Evolutionary conservation across 2,329 filamentous ascomycete genomes (phyloP).

Genomic region (Celoporthe dispersa): DNA sequence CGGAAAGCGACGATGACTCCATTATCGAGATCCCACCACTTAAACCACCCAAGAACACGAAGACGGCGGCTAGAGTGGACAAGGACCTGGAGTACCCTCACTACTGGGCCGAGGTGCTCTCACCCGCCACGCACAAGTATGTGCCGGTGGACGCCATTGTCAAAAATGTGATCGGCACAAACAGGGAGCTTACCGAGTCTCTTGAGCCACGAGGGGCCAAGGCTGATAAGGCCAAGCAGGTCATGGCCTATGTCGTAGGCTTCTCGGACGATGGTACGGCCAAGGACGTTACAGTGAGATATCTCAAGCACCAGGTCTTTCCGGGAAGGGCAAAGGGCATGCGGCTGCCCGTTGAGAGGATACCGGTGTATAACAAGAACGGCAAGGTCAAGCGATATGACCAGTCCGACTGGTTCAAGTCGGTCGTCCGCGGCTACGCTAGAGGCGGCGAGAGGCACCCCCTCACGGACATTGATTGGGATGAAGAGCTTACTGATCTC

Average conservation of each 20-base stretch:
- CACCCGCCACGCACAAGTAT: conserved; percentile 77
- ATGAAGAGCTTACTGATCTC: conserved; percentile 79
- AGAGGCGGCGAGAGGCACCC: conserved; percentile 54
- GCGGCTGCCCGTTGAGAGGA: conserved; percentile 77
- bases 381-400: conserved; percentile 80
- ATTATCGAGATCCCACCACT: conserved; percentile 59
- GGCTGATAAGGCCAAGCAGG: conserved; percentile 84
- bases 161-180: conserved; percentile 70
- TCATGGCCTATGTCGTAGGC: conserved; percentile 87
- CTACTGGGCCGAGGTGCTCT: conserved; percentile 93
- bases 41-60: conserved; percentile 35
- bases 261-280: conserved; percentile 84
- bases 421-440: conserved; percentile 74
- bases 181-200: conserved; percentile 70
- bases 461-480: conserved; percentile 73
- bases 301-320: conserved; percentile 78
- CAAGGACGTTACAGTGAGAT: conserved; percentile 93
- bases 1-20: conserved; percentile 62
- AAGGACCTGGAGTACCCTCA: conserved; percentile 80
- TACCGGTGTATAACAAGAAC: conserved; percentile 76
- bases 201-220: conserved; percentile 84
- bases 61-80: conserved; percentile 59
- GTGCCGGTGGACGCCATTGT: conserved; percentile 79
- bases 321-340: conserved; percentile 90
- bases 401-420: conserved; percentile 86